Evolutionary conservation across 768 basidiomycete species (phyloP).

Genomic region (Hirschioporus abietinus): DNA sequence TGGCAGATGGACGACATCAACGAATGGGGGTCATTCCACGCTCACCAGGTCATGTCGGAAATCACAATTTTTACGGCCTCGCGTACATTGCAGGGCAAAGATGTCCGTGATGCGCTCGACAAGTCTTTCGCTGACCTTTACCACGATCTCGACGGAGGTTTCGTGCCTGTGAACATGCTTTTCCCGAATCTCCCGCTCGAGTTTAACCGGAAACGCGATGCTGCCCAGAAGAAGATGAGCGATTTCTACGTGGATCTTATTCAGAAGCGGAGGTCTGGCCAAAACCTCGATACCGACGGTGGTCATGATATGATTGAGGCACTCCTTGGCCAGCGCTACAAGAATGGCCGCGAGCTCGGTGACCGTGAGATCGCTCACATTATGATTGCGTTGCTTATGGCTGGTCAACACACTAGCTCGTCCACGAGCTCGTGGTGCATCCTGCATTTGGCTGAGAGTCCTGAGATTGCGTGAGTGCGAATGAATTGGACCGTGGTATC

Average conservation of each 20-base stretch:
- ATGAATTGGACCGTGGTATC: background rate
- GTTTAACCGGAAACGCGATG: slow-evolving; percentile 84
- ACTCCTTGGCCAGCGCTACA: slow-evolving; percentile 79
- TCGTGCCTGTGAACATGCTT: slow-evolving; percentile 93
- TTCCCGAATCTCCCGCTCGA: slow-evolving; percentile 91
- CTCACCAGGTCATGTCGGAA: slow-evolving; percentile 67
- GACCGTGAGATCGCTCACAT: slow-evolving; percentile 97
- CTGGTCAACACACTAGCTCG: slow-evolving; percentile 97
- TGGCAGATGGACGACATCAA: slow-evolving; percentile 63
- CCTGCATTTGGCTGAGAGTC: slow-evolving; percentile 76
- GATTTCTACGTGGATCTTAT: slow-evolving; percentile 90
- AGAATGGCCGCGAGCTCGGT: slow-evolving; percentile 65
- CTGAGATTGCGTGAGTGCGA: slow-evolving; percentile 62
- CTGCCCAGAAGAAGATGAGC: slow-evolving; percentile 89
- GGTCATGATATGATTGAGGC: slow-evolving; percentile 92
- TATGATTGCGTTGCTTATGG: slow-evolving; percentile 98
- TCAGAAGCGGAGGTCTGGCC: slow-evolving; percentile 56
- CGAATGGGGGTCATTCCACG: slow-evolving; percentile 78
- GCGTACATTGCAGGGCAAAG: slow-evolving; percentile 87
- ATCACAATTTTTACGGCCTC: slow-evolving; percentile 95
- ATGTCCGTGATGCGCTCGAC: slow-evolving; percentile 76
- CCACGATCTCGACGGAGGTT: slow-evolving; percentile 90
- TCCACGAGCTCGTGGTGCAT: slow-evolving; percentile 88
- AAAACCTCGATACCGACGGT: slow-evolving; percentile 39
- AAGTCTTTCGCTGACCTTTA: slow-evolving; percentile 81